Evolutionary conservation across 177 flowering plant genomes (phyloP).

Genomic region (Vitis hybrid): DNA sequence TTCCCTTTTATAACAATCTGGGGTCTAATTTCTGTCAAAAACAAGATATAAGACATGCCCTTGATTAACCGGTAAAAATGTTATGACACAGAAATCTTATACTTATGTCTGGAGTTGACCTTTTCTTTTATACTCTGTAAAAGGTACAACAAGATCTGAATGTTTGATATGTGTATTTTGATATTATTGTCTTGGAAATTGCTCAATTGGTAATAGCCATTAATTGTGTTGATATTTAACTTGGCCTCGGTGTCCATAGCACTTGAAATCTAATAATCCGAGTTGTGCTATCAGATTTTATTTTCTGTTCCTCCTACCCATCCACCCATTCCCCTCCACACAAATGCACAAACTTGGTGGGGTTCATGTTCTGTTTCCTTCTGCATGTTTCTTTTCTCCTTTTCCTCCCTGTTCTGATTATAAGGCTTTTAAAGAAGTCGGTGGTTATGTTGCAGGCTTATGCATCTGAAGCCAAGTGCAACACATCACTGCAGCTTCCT

Average conservation of each 20-base stretch:
- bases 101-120: not conserved
- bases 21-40: not conserved
- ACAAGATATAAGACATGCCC: not conserved
- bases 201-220: not conserved
- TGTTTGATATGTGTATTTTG: not conserved
- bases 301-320: not conserved
- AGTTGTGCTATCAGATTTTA: not conserved
- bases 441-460: conserved; percentile 64
- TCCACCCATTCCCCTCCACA: too few species aligned
- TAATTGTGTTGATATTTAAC: not conserved
- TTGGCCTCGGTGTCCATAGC: too few species aligned
- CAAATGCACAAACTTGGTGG: too few species aligned
- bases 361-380: not conserved
- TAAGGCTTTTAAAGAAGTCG: not conserved
- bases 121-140: not conserved
- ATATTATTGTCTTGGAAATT: not conserved
- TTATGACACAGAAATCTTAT: not conserved
- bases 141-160: not conserved
- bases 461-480: conserved; percentile 72
- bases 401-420: conserved; percentile 3
- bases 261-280: not conserved
- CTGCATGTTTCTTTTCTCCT: not conserved
- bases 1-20: not conserved
- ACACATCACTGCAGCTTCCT: conserved; percentile 66
- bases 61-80: not conserved